Conservation (phyloP, 1,284 basidiomycete species). For the Cutaneotrichosporon cutaneum region DNA sequence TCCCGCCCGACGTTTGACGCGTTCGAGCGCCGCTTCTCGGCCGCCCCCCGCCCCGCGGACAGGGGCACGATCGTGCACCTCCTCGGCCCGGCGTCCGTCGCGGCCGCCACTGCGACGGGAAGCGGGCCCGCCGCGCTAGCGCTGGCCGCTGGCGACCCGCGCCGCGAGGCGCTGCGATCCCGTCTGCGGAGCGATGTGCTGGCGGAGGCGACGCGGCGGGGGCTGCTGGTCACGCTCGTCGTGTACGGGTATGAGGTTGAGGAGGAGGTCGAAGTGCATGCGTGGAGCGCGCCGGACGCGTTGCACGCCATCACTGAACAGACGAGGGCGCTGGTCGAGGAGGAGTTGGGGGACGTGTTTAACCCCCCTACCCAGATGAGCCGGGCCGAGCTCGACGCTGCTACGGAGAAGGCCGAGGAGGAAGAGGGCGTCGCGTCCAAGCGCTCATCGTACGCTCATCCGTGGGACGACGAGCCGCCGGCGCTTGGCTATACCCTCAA, state of each 20-base stretch:
- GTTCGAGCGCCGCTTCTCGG: slow-evolving; percentile 39
- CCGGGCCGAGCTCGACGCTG: slow-evolving; percentile 6
- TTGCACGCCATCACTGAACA: slow-evolving; percentile 40
- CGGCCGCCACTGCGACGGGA: slow-evolving; percentile 29
- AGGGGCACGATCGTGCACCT: slow-evolving; percentile 41
- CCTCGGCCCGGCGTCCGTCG: slow-evolving; percentile 35
- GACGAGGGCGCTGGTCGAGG: slow-evolving; percentile 39
- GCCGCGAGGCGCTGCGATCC: slow-evolving; percentile 13
- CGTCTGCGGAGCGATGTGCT: slow-evolving; percentile 10
- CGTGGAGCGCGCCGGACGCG: slow-evolving; percentile 40
- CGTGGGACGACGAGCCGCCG: background rate
- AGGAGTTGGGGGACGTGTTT: slow-evolving; percentile 41
- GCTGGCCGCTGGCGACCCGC: slow-evolving; percentile 3
- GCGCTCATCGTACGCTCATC: background rate
- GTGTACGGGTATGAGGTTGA: slow-evolving; percentile 38
- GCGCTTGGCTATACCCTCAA: slow-evolving; percentile 8
- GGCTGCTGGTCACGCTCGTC: slow-evolving; percentile 26
- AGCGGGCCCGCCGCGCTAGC: slow-evolving; percentile 2
- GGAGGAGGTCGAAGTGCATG: slow-evolving; percentile 28
- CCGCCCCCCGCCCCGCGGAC: slow-evolving; percentile 26
- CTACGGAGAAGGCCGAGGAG: slow-evolving; percentile 6
- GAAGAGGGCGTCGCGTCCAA: slow-evolving; percentile 1
- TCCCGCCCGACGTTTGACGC: slow-evolving; percentile 36
- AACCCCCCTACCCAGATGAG: slow-evolving; percentile 20
- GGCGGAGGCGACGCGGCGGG: slow-evolving; percentile 19